phyloP scores from a whole-genome alignment of 345 rosid species.

The Rubroshorea leprosula region DNA sequence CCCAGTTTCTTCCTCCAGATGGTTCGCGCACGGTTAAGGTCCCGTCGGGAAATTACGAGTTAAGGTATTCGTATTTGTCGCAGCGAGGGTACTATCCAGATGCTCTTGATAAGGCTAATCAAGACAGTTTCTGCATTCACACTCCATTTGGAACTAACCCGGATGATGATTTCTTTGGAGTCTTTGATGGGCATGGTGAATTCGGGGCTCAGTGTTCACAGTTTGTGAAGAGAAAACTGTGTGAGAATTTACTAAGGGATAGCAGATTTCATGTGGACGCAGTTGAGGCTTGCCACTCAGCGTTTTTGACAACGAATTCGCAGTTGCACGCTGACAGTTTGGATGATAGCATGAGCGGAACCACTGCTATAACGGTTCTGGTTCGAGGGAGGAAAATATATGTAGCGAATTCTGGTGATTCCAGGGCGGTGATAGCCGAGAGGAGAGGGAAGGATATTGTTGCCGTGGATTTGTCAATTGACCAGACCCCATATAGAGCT shows the following conservation, averaged over 20 bases:
- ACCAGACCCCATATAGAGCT: constrained; percentile 82
- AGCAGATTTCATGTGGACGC: constrained; percentile 56
- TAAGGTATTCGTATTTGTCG: constrained; percentile 71
- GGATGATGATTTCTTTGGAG: constrained; percentile 82
- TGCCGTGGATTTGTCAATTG: constrained; percentile 84
- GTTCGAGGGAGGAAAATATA: constrained; percentile 76
- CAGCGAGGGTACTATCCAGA: constrained; percentile 97
- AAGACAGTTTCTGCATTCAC: constrained; percentile 93
- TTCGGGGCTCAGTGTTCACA: constrained; percentile 89
- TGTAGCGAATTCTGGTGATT: constrained; percentile 88
- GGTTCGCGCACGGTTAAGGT: constrained; percentile 68
- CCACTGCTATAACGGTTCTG: constrained; percentile 83
- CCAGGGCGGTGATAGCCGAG: constrained; percentile 88
- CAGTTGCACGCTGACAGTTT: constrained; percentile 70
- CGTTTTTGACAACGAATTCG: constrained; percentile 57
- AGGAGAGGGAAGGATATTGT: constrained; percentile 64
- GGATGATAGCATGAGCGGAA: constrained; percentile 97
- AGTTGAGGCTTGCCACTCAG: constrained; percentile 67
- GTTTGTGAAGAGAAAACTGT: constrained; percentile 66
- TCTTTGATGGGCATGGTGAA: constrained; percentile 98
- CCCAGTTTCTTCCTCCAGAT: constrained; percentile 86
- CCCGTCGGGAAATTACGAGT: constrained; percentile 54
- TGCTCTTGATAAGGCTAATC: constrained; percentile 92
- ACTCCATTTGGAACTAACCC: constrained; percentile 72
- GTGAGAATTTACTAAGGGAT: constrained; percentile 80